Base-by-base conservation (phyloP, 192 early-diverging fungal genomes). In the Oehlia diaphana region DNA sequence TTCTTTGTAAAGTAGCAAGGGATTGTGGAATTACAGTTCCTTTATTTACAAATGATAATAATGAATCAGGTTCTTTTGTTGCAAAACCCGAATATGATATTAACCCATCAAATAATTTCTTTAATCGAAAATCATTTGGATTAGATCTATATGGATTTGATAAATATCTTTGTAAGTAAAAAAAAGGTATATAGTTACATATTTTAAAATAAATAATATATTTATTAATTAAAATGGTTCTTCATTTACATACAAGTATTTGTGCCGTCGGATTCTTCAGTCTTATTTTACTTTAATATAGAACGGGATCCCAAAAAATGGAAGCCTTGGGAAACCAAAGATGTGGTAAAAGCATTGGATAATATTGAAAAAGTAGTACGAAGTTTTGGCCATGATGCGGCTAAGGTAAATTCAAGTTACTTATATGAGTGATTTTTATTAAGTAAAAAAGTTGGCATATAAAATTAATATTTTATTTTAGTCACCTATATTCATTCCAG, bases 41-140 rank as follows among this genome's bases (percentile, higher is more conserved):
- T 19, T 83, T 97, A n/a, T 94, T 94, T 72, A 94, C 94, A 26
- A 97, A 97, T 82, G 94, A 97, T 81, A 91, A 88, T 0, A 90
- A 89, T 80, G 93, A 94, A 81, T 83, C 88, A 65, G 93, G 90
- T 35, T 88, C 89, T 2, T 93, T 88, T 79, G 83, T 92, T 19
- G 83, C 89, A 26, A 79, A 83, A 44, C 80, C 82, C 2, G 82
- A 87, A 49, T 47, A 78, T 9, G 75, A 79, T 19, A 49, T 72
- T 0, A 85, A 83, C 61, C 4, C 33, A 61, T 33, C 44, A 61
- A 23, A 9, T 16, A 21, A 77, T 68, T 66, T 66, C 31, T 70
- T 78, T 39, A 35, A 39, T 62, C 89, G 86, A 50, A 81, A 81
- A 26, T 81, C 77, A 13, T 94, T 94, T 86, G 93, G 93, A 6